These are phyloP conservation scores for Nadsonia fulvescens DNA, from an alignment of 805 yeast species.

Conservation along the genomic window DNA sequence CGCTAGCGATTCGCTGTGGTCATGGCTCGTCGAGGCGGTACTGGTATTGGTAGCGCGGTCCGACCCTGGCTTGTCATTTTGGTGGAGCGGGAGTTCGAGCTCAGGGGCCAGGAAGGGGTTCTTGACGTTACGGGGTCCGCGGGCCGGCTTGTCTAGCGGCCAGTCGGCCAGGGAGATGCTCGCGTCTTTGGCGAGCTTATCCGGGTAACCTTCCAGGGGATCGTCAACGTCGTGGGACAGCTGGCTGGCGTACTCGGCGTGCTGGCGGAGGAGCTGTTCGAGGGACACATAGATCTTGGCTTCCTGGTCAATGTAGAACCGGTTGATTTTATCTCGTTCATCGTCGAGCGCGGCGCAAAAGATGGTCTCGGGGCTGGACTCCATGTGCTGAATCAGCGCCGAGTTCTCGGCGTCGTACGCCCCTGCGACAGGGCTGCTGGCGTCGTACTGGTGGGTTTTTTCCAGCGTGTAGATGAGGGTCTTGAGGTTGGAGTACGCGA, in stretches of 20 bases:
- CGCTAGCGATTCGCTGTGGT: neutral
- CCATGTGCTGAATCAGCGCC: slow-evolving; percentile 18
- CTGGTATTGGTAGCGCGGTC: too few species aligned
- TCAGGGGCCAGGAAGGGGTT: too few species aligned
- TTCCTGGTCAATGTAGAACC: slow-evolving; percentile 56
- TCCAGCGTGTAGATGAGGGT: slow-evolving; percentile 72
- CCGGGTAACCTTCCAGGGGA: too few species aligned
- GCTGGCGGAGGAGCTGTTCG: slow-evolving; percentile 40
- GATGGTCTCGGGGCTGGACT: slow-evolving; percentile 32
- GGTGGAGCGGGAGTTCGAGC: too few species aligned
- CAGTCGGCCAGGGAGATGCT: too few species aligned
- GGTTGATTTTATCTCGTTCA: slow-evolving; percentile 60
- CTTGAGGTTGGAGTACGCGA: slow-evolving; percentile 76
- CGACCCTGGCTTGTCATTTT: too few species aligned
- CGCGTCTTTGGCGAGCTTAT: too few species aligned
- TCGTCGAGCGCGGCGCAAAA: slow-evolving; percentile 58
- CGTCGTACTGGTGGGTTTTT: slow-evolving; percentile 35
- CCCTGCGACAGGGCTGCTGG: neutral
- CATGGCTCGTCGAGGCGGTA: too few species aligned
- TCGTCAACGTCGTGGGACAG: too few species aligned
- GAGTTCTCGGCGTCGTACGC: slow-evolving; percentile 12
- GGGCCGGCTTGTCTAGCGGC: too few species aligned
- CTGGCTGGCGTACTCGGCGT: slow-evolving; percentile 23
- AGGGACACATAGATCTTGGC: slow-evolving; percentile 31
- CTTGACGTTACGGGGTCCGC: too few species aligned